phyloP scores from a whole-genome alignment of 495 filamentous ascomycete species.

The Talaromyces thailandensis region DNA sequence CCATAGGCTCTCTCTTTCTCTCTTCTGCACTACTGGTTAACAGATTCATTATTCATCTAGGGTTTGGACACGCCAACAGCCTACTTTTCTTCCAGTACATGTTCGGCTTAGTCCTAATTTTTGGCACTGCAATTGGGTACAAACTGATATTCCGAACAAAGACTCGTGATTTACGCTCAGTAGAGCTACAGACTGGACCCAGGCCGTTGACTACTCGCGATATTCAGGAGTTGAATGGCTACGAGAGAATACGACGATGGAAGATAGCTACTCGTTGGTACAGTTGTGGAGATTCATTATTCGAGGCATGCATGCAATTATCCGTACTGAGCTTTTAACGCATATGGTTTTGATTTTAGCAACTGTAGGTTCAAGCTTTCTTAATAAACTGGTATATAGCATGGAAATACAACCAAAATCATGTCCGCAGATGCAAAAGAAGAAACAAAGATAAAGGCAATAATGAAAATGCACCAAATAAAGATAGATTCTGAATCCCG shows the following conservation, averaged over 20 bases:
- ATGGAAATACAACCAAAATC: no score
- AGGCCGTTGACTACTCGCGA: slow-evolving; percentile 8
- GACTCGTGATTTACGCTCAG: slow-evolving; percentile 10
- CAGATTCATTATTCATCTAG: not conserved
- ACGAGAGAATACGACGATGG: slow-evolving; percentile 11
- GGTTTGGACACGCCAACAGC: slow-evolving; percentile 10
- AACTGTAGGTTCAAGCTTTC: no score
- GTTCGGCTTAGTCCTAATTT: slow-evolving; percentile 17
- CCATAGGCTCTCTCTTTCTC: no score
- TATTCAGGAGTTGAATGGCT: slow-evolving; percentile 13
- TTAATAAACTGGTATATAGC: no score
- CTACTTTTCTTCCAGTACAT: slow-evolving; percentile 23
- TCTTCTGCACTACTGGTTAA: not conserved
- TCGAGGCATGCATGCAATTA: no score
- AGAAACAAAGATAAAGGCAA: no score
- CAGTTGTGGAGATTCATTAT: slow-evolving; percentile 11
- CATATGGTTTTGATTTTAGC: no score
- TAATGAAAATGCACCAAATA: no score
- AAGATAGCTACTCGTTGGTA: slow-evolving; percentile 11
- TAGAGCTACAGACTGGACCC: slow-evolving; percentile 14
- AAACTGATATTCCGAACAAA: slow-evolving; percentile 17
- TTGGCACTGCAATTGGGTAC: slow-evolving; percentile 12
- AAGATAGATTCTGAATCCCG: no score
- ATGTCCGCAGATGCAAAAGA: no score
- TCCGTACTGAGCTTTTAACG: no score